A percentile compares a stretch with the other conserved stretches of the same genome.
These are phyloP conservation scores for Astragalus glycyphyllos DNA, from an alignment of 306 rosid genomes.

Conservation along the genomic window DNA sequence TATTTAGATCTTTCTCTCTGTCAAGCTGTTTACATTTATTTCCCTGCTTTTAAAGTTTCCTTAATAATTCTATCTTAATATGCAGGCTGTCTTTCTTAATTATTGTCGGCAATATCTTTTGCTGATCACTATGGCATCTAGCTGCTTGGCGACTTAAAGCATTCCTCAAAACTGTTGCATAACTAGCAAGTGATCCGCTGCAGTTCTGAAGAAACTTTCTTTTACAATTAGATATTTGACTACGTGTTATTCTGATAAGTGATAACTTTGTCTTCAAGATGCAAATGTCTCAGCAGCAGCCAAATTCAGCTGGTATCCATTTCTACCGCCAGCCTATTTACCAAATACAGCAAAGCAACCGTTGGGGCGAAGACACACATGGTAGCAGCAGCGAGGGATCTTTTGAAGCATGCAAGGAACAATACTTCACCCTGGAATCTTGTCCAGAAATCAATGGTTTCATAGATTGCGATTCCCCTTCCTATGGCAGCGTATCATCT, in stretches of 20 bases:
- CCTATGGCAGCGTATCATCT: slow-evolving; percentile 69
- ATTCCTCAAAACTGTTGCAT: slow-evolving; percentile 4
- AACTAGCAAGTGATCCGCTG: not conserved
- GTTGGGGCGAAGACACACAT: slow-evolving; percentile 41
- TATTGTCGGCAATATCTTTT: not conserved
- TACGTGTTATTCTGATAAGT: not conserved
- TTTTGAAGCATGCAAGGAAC: slow-evolving; percentile 55
- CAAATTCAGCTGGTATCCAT: slow-evolving; percentile 46
- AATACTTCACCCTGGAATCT: slow-evolving; percentile 74
- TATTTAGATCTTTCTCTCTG: slow-evolving; percentile 4
- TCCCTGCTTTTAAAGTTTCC: not conserved
- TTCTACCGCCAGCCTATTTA: slow-evolving; percentile 63
- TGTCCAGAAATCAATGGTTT: slow-evolving; percentile 48
- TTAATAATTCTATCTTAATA: not conserved
- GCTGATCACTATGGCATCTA: slow-evolving; percentile 32
- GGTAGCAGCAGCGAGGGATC: slow-evolving; percentile 64
- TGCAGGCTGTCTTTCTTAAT: slow-evolving; percentile 49
- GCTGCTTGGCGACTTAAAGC: slow-evolving; percentile 23
- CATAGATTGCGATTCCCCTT: slow-evolving; percentile 66
- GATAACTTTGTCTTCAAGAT: slow-evolving; percentile 42
- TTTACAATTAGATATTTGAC: not conserved
- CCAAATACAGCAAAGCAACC: slow-evolving; percentile 59
- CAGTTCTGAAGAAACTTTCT: not conserved
- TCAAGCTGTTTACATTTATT: not conserved
- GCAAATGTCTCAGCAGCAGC: slow-evolving; percentile 64